These are phyloP conservation scores for Colletotrichum sp. DNA, from an alignment of 2,329 filamentous ascomycete species.

Conservation along the genomic window DNA sequence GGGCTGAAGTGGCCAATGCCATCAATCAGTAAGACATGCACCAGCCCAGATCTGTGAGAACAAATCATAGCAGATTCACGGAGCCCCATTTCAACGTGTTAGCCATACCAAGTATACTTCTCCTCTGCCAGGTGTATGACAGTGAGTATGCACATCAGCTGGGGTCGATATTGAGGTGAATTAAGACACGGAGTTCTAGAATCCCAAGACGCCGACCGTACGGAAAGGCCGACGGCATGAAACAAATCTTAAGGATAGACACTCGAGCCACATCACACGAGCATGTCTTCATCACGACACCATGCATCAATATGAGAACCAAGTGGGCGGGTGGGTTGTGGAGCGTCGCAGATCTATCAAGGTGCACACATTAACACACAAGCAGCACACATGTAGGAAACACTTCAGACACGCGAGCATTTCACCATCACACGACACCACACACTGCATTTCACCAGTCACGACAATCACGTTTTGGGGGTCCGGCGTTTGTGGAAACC, in stretches of 20 bases:
- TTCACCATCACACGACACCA: background rate
- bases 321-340: background rate
- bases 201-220: background rate
- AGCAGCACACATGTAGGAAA: background rate
- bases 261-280: background rate
- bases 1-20: background rate
- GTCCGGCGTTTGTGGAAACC: conserved; percentile 45
- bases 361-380: background rate
- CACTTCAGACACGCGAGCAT: background rate
- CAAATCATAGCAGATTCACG: background rate
- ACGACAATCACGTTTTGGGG: background rate
- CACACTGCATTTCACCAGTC: background rate
- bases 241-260: background rate
- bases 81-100: background rate
- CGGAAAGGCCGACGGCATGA: background rate
- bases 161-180: background rate
- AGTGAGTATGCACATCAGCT: background rate
- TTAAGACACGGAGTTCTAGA: background rate
- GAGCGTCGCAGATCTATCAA: background rate
- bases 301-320: background rate
- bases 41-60: background rate
- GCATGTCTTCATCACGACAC: background rate
- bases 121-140: background rate
- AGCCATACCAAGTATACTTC: background rate
- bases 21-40: background rate